Conservation (phyloP, 192 early-diverging fungal genomes). For the Linnemannia schmuckeri region DNA sequence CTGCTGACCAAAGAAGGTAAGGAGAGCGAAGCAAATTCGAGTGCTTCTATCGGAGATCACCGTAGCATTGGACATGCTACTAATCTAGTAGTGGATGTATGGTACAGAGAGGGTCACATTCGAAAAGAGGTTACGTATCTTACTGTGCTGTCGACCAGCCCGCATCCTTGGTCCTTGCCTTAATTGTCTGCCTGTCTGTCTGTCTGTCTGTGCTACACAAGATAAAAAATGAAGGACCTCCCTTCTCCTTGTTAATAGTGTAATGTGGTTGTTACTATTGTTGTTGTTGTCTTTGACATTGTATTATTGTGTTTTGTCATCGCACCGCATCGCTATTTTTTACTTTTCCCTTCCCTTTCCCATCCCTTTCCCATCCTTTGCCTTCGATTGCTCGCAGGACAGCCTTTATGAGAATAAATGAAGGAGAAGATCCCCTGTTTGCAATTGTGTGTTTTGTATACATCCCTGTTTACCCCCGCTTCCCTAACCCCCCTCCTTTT, state of each 20-base stretch:
- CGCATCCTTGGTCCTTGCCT: no score
- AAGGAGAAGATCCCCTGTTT: not conserved
- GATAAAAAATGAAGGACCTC: not conserved
- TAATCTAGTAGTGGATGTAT: no score
- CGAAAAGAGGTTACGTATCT: no score
- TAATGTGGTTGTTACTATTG: not conserved
- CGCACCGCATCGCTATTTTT: no score
- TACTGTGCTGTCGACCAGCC: no score
- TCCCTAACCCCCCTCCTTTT: not conserved
- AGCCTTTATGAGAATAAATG: not conserved
- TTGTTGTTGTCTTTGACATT: not conserved
- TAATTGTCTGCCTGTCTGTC: no score
- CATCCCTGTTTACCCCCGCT: not conserved
- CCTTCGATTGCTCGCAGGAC: slow-evolving; percentile 5
- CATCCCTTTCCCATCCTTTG: no score
- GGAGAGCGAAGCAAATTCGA: not conserved
- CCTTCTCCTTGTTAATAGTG: not conserved
- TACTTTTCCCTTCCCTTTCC: no score
- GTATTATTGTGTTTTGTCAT: no score
- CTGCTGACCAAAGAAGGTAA: slow-evolving; percentile 4
- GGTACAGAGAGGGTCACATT: no score
- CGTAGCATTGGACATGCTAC: not conserved
- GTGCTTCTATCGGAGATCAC: slow-evolving; percentile 1
- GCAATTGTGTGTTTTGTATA: not conserved
- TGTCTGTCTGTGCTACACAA: not conserved